Conservation (phyloP, 1,284 basidiomycete species). For the Cutaneotrichosporon sp. region DNA sequence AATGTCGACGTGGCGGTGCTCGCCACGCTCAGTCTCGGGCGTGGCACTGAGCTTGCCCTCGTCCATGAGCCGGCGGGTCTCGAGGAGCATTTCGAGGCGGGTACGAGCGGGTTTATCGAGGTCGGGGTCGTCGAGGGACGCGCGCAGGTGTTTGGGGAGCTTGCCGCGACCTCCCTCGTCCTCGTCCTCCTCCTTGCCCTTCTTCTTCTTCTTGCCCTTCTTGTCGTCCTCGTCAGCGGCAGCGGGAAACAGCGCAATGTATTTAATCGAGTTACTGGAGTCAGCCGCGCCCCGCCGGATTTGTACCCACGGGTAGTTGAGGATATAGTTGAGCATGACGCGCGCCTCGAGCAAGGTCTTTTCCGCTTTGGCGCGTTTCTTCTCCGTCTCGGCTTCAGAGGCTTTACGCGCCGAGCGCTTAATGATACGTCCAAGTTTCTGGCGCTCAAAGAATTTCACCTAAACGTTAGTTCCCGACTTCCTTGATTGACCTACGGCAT, state of each 20-base stretch:
- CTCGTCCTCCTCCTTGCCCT: slow-evolving; percentile 14
- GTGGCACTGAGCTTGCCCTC: slow-evolving; percentile 57
- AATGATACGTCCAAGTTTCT: slow-evolving; percentile 71
- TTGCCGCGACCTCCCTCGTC: slow-evolving; percentile 23
- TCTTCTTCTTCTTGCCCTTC: neutral
- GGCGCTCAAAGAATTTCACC: slow-evolving; percentile 82
- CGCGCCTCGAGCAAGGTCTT: slow-evolving; percentile 58
- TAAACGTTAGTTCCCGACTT: slow-evolving; percentile 7
- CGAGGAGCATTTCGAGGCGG: slow-evolving; percentile 60
- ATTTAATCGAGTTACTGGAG: slow-evolving; percentile 68
- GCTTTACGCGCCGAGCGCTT: slow-evolving; percentile 57
- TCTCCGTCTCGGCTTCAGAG: slow-evolving; percentile 49
- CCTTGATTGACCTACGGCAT: slow-evolving; percentile 52
- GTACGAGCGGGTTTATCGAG: slow-evolving; percentile 50
- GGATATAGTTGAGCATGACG: slow-evolving; percentile 73
- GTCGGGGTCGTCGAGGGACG: slow-evolving; percentile 24
- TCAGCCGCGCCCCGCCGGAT: neutral
- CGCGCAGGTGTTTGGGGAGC: slow-evolving; percentile 52
- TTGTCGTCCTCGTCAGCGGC: too few relatives aligned
- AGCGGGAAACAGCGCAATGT: slow-evolving; percentile 79
- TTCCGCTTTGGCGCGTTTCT: slow-evolving; percentile 45
- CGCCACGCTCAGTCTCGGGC: slow-evolving; percentile 53
- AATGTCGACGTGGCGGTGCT: neutral
- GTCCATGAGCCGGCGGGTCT: slow-evolving; percentile 62
- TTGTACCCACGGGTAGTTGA: slow-evolving; percentile 55